Evolutionary conservation across 768 basidiomycete genomes (phyloP).

Genomic region (Mycena filopes): DNA sequence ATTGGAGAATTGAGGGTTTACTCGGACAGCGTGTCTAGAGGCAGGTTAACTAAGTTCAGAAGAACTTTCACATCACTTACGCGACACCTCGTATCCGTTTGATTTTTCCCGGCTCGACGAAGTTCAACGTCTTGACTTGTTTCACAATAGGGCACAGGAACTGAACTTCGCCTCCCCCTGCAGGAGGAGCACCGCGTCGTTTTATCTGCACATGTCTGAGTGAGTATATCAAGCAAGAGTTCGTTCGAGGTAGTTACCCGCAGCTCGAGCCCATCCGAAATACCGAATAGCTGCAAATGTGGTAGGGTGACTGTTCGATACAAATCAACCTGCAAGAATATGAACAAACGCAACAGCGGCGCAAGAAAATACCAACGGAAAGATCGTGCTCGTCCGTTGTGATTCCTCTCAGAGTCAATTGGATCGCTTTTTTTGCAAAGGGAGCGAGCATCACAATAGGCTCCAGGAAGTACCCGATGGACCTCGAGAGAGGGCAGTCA

Average conservation of each 20-base stretch:
- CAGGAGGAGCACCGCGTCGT: slow-evolving; percentile 91
- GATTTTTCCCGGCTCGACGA: slow-evolving; percentile 90
- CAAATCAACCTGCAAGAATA: slow-evolving; percentile 76
- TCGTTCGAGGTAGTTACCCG: slow-evolving; percentile 59
- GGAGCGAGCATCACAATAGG: slow-evolving; percentile 90
- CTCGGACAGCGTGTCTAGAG: slow-evolving; percentile 90
- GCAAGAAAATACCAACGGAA: slow-evolving; percentile 62
- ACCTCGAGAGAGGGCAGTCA: slow-evolving; percentile 89
- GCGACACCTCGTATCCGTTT: slow-evolving; percentile 96
- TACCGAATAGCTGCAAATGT: slow-evolving; percentile 89
- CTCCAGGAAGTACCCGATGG: slow-evolving; percentile 95
- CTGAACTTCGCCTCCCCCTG: slow-evolving; percentile 93
- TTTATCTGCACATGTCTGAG: slow-evolving; percentile 71
- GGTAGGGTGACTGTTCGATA: slow-evolving; percentile 91
- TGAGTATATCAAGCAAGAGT: neutral
- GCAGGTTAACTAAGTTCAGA: neutral
- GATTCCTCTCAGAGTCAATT: slow-evolving; percentile 86
- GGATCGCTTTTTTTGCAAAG: slow-evolving; percentile 88
- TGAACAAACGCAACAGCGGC: slow-evolving; percentile 24
- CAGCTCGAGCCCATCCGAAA: slow-evolving; percentile 91
- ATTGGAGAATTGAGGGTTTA: slow-evolving; percentile 97
- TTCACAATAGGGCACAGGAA: slow-evolving; percentile 94
- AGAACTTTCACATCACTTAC: slow-evolving; percentile 59
- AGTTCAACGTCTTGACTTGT: slow-evolving; percentile 92
- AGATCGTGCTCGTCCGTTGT: slow-evolving; percentile 94